phyloP scores from a whole-genome alignment of 2,329 filamentous ascomycete species.

The Xylaria sp. region DNA sequence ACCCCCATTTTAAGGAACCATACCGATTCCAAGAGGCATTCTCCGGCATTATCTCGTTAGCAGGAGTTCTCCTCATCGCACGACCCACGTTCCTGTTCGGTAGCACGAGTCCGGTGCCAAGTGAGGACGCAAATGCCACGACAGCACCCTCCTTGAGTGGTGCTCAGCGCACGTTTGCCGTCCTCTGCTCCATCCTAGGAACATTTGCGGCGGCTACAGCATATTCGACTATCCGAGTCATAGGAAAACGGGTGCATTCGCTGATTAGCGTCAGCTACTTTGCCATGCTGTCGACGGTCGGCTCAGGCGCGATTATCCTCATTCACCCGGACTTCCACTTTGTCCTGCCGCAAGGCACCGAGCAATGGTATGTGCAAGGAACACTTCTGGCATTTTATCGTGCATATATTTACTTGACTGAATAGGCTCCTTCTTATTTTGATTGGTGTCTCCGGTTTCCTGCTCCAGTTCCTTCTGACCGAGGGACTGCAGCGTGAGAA shows the following conservation, averaged over 20 bases:
- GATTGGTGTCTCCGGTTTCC: conserved; percentile 65
- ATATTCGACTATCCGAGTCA: conserved; percentile 68
- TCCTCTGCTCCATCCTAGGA: conserved; percentile 61
- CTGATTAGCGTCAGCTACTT: conserved; percentile 78
- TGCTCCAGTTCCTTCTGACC: conserved; percentile 74
- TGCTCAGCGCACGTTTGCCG: conserved; percentile 57
- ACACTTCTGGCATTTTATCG: background rate
- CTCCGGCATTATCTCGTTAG: conserved; percentile 62
- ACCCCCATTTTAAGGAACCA: conserved; percentile 53
- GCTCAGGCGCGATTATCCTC: conserved; percentile 57
- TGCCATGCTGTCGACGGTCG: conserved; percentile 58
- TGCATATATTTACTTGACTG: background rate
- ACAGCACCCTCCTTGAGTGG: background rate
- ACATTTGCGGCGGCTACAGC: conserved; percentile 64
- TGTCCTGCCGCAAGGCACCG: conserved; percentile 30
- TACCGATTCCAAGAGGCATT: conserved; percentile 67
- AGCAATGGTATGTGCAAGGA: conserved; percentile 41
- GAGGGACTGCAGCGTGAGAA: conserved; percentile 67
- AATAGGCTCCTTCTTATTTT: conserved; percentile 50
- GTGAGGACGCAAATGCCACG: background rate
- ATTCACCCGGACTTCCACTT: conserved; percentile 39
- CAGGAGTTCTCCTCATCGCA: conserved; percentile 71
- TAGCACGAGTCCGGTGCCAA: conserved; percentile 11
- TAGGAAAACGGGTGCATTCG: conserved; percentile 68
- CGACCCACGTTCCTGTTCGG: conserved; percentile 57